Percentiles rank a stretch among this genome's conserved stretches.
These are phyloP conservation scores for Vitis hybrid DNA, from an alignment of 177 flowering plant species.

Conservation along the genomic window DNA sequence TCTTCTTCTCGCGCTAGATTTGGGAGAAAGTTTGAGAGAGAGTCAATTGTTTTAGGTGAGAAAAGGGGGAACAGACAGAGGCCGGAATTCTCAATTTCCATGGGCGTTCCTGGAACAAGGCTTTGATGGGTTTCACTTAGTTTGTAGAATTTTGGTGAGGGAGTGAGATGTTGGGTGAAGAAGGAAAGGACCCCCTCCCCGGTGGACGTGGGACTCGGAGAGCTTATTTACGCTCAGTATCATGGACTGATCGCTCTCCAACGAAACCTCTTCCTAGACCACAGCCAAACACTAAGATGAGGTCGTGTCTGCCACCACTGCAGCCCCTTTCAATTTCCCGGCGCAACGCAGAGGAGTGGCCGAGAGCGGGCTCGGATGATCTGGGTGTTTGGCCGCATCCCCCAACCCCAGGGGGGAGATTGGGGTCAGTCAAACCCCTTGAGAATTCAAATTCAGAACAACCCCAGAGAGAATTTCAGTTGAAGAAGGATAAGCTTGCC, in stretches of 20 bases:
- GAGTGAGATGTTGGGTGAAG: slow-evolving; percentile 44
- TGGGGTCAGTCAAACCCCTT: slow-evolving; percentile 1
- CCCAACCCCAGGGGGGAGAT: slow-evolving; percentile 47
- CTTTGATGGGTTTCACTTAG: slow-evolving; percentile 17
- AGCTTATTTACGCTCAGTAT: slow-evolving; percentile 53
- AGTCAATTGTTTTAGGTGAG: slow-evolving; percentile 44
- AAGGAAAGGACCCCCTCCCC: slow-evolving; percentile 28
- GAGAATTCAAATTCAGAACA: slow-evolving; percentile 18
- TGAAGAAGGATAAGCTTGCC: slow-evolving; percentile 61
- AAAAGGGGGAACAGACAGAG: background rate
- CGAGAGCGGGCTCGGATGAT: slow-evolving; percentile 67
- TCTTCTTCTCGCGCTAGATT: background rate
- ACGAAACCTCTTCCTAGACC: slow-evolving; percentile 37
- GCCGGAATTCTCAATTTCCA: slow-evolving; percentile 2
- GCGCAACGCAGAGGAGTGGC: slow-evolving; percentile 60
- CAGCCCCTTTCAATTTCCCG: slow-evolving; percentile 53
- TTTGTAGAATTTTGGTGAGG: slow-evolving; percentile 13
- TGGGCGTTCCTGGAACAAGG: slow-evolving; percentile 33
- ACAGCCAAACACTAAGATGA: slow-evolving; percentile 27
- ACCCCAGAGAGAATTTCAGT: slow-evolving; percentile 43
- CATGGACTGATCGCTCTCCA: slow-evolving; percentile 66
- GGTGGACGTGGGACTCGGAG: slow-evolving; percentile 28
- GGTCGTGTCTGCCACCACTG: slow-evolving; percentile 52
- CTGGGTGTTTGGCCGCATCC: slow-evolving; percentile 68
- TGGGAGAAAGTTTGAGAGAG: slow-evolving; percentile 5